phyloP scores from a whole-genome alignment of 2,329 filamentous ascomycete genomes.

The Penicillium sp. region DNA sequence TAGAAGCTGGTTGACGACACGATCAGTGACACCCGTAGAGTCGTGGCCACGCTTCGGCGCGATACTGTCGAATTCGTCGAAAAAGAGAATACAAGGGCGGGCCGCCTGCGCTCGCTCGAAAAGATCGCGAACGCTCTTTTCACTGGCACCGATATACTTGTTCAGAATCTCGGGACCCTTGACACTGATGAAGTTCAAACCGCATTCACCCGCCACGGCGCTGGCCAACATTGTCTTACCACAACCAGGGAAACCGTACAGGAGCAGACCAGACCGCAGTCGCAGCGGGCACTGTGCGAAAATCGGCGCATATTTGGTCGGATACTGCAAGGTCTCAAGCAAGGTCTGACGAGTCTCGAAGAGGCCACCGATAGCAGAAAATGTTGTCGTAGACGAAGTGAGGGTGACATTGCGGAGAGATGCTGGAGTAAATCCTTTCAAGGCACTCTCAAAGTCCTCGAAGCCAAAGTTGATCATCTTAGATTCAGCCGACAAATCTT shows the following conservation, averaged over 20 bases:
- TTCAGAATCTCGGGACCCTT: constrained; percentile 98
- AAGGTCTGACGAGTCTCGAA: constrained; percentile 84
- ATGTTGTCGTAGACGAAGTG: constrained; percentile 89
- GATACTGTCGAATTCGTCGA: constrained; percentile 98
- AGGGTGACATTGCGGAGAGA: constrained; percentile 92
- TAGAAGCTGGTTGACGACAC: constrained; percentile 95
- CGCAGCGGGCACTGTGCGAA: constrained; percentile 94
- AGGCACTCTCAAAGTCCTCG: constrained; percentile 76
- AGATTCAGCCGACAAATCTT: constrained; percentile 50
- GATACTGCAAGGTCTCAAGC: constrained; percentile 92
- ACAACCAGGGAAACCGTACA: constrained; percentile 94
- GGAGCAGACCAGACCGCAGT: constrained; percentile 84
- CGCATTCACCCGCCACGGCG: constrained; percentile 95
- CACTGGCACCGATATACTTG: constrained; percentile 97
- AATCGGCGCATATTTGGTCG: constrained; percentile 95
- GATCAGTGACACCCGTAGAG: constrained; percentile 95
- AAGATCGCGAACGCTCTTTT: constrained; percentile 92
- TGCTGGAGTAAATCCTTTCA: constrained; percentile 91
- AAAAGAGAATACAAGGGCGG: constrained; percentile 91
- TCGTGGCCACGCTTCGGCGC: constrained; percentile 97
- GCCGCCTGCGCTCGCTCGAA: constrained; percentile 90
- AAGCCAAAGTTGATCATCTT: constrained; percentile 64
- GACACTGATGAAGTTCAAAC: constrained; percentile 96
- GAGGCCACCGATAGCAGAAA: constrained; percentile 86
- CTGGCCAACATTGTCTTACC: constrained; percentile 95